phyloP scores from a whole-genome alignment of 805 yeast genomes.

The Cyberlindnera euphorbiiphila region DNA sequence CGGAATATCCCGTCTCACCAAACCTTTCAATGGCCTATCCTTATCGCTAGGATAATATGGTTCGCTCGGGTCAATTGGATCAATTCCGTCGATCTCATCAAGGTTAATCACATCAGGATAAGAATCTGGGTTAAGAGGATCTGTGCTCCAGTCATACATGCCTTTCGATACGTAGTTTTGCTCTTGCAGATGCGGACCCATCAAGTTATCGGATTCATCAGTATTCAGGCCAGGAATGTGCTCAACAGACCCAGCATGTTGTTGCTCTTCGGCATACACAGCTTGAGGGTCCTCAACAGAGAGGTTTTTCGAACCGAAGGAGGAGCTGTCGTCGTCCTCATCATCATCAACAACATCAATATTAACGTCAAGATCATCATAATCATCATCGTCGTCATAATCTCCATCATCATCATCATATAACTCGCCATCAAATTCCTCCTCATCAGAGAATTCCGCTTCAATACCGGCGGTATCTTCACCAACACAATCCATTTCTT shows the following conservation, averaged over 20 bases:
- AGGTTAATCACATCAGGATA: constrained; percentile 5
- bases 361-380: neutral
- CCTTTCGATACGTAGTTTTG: too few species aligned
- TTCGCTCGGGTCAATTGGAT: constrained; percentile 9
- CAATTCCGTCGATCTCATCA: constrained; percentile 2
- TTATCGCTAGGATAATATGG: too few species aligned
- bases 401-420: neutral
- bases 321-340: too few species aligned
- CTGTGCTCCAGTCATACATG: neutral
- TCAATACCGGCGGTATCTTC: too few species aligned
- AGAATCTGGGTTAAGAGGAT: constrained; percentile 6
- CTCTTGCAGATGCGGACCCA: too few species aligned
- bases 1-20: constrained; percentile 1
- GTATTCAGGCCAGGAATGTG: too few species aligned
- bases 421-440: too few species aligned
- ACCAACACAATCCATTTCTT: too few species aligned
- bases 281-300: neutral
- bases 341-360: neutral
- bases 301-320: too few species aligned
- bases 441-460: neutral
- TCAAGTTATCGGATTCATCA: too few species aligned
- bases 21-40: too few species aligned
- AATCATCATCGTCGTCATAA: neutral
- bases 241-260: too few species aligned
- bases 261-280: neutral